A percentile compares a stretch with the other conserved stretches of the same genome.
Evolutionary conservation across 352 stramenopile genomes (phyloP).

Genomic region (Globisporangium iwayamae): DNA sequence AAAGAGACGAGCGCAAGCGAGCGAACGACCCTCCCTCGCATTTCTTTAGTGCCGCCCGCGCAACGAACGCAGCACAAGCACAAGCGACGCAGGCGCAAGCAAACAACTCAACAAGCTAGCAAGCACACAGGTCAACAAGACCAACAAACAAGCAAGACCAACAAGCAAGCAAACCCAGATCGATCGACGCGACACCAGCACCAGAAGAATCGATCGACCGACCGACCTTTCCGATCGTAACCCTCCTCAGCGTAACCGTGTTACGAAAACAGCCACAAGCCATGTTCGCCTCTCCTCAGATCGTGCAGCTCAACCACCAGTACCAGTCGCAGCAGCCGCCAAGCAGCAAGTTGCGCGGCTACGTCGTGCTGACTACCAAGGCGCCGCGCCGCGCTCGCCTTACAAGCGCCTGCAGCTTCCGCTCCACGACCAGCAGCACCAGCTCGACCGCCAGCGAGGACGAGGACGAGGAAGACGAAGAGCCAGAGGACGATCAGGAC

Average conservation of each 20-base stretch:
- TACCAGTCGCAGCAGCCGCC: background rate
- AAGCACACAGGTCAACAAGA: background rate
- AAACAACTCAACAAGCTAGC: background rate
- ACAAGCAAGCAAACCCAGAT: background rate
- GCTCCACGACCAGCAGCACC: conserved; percentile 19
- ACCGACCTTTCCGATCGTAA: conserved; percentile 1
- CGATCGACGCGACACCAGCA: background rate
- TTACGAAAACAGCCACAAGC: background rate
- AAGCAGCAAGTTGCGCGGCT: conserved; percentile 15
- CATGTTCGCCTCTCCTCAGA: background rate
- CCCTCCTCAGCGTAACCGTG: background rate
- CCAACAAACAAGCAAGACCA: background rate
- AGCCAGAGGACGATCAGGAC: conserved; percentile 8
- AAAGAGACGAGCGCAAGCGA: conserved; percentile 7
- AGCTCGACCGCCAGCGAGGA: conserved; percentile 42
- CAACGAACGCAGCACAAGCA: background rate
- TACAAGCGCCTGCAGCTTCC: conserved; percentile 28
- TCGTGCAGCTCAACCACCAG: background rate
- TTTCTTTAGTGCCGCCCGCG: conserved; percentile 3
- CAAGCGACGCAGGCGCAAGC: background rate
- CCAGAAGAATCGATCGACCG: background rate
- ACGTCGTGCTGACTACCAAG: conserved; percentile 21
- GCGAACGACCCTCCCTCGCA: background rate
- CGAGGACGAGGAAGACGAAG: conserved; percentile 21
- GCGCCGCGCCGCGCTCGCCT: conserved; percentile 24